Evolutionary conservation across 208 protist genomes (phyloP).

Genomic region (Leishmania martiniquensis): DNA sequence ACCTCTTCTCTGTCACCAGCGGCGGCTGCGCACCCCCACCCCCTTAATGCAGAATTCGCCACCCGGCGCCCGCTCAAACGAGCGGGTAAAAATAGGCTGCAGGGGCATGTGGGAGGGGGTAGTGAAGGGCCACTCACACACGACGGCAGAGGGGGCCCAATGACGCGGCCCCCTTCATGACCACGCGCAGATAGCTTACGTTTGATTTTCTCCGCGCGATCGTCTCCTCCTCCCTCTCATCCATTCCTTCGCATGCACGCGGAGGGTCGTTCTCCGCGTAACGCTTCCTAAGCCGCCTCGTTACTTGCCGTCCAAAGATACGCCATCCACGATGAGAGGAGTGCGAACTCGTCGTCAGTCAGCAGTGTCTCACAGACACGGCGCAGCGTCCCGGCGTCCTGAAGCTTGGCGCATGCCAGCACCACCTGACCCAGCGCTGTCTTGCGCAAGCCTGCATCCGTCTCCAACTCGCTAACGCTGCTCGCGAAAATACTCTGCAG

Average conservation of each 20-base stretch:
- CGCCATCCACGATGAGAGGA: conserved; percentile 58
- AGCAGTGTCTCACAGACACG: conserved; percentile 58
- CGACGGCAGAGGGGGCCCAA: background rate
- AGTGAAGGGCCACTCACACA: background rate
- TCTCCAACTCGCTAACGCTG: conserved; percentile 73
- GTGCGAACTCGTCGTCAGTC: conserved; percentile 43
- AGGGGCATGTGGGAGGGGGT: too few relatives aligned
- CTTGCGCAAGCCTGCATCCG: conserved; percentile 32
- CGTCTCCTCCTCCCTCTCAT: too few relatives aligned
- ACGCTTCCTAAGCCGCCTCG: background rate
- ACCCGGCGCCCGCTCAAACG: background rate
- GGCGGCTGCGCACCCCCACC: background rate
- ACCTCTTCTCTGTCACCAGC: background rate
- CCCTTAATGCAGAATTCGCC: background rate
- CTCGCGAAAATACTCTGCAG: conserved; percentile 37
- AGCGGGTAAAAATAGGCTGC: background rate
- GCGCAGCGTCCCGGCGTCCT: conserved; percentile 31
- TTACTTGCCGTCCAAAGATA: conserved; percentile 34
- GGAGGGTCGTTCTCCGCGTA: background rate
- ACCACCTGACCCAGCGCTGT: conserved; percentile 67
- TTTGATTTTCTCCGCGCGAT: background rate
- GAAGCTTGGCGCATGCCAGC: conserved; percentile 27
- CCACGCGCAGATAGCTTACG: background rate
- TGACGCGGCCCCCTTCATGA: background rate
- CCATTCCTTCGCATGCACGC: background rate